Evolutionary conservation across 2,329 filamentous ascomycete genomes (phyloP).

Genomic region (Hypoxylon sp.): DNA sequence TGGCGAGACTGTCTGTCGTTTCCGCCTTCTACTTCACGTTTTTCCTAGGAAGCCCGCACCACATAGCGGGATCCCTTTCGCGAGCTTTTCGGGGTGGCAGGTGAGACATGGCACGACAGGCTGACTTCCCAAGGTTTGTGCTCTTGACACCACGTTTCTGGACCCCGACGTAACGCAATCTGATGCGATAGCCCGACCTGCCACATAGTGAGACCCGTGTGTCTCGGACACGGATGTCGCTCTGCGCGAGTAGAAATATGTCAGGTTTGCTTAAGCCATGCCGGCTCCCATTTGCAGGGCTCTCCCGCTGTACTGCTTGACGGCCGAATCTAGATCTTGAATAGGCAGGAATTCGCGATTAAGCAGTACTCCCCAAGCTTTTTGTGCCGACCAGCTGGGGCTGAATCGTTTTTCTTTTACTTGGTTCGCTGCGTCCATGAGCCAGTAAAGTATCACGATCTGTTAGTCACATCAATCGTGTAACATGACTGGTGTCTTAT

Average conservation of each 20-base stretch:
- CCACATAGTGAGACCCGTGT: slow-evolving; percentile 42
- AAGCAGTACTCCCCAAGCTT: slow-evolving; percentile 9
- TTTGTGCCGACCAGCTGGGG: slow-evolving; percentile 30
- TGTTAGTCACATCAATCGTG: slow-evolving; percentile 21
- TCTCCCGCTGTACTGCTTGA: slow-evolving; percentile 44
- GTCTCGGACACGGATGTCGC: slow-evolving; percentile 43
- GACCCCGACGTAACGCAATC: slow-evolving; percentile 45
- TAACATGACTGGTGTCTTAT: slow-evolving; percentile 34
- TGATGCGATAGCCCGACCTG: slow-evolving; percentile 40
- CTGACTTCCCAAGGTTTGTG: slow-evolving; percentile 29
- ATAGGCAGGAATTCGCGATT: slow-evolving; percentile 51
- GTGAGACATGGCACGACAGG: slow-evolving; percentile 39
- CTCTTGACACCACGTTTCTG: slow-evolving; percentile 43
- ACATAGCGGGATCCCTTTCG: slow-evolving; percentile 18
- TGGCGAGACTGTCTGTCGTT: slow-evolving; percentile 29
- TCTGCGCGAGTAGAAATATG: slow-evolving; percentile 21
- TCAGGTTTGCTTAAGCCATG: slow-evolving; percentile 40
- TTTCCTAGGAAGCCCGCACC: slow-evolving; percentile 7
- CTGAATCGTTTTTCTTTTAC: slow-evolving; percentile 3
- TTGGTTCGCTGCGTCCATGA: slow-evolving; percentile 9
- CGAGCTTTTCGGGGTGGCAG: slow-evolving; percentile 31
- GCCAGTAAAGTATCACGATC: slow-evolving; percentile 13
- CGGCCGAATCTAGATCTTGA: slow-evolving; percentile 49
- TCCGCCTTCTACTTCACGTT: slow-evolving; percentile 16
- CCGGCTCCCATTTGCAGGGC: slow-evolving; percentile 43